Conservation (phyloP, 352 stramenopile genomes). For the Pythium folliculosum region DNA sequence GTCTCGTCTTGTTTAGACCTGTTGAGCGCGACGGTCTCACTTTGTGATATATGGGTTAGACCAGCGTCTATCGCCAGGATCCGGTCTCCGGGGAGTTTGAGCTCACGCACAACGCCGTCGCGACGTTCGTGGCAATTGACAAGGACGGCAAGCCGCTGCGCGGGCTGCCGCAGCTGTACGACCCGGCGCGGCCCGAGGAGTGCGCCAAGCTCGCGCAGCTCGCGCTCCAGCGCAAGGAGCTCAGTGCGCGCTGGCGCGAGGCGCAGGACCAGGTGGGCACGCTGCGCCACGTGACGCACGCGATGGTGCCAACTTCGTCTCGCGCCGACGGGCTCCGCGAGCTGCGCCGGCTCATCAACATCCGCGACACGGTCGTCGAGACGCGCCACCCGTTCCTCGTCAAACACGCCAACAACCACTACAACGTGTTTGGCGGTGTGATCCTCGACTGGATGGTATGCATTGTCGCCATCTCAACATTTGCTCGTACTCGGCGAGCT, state of each 20-base stretch:
- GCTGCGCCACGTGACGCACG: slow-evolving; percentile 32
- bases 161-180: slow-evolving; percentile 30
- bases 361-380: slow-evolving; percentile 42
- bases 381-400: slow-evolving; percentile 39
- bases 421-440: slow-evolving; percentile 47
- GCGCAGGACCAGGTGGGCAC: slow-evolving; percentile 31
- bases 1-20: not conserved
- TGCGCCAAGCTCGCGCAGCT: slow-evolving; percentile 35
- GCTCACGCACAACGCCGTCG: slow-evolving; percentile 47
- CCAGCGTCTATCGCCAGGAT: slow-evolving; percentile 47
- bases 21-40: not conserved
- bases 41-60: slow-evolving; percentile 9
- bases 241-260: slow-evolving; percentile 34
- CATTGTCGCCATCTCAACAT: no score
- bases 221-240: slow-evolving; percentile 36
- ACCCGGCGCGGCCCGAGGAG: slow-evolving; percentile 28
- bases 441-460: slow-evolving; percentile 48
- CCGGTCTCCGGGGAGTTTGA: slow-evolving; percentile 37
- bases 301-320: slow-evolving; percentile 29
- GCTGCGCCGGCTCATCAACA: slow-evolving; percentile 20
- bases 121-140: slow-evolving; percentile 44
- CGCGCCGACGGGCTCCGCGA: not conserved
- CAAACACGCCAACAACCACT: slow-evolving; percentile 43
- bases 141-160: slow-evolving; percentile 20
- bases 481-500: no score